A percentile compares a stretch with the other conserved stretches of the same genome.
These are phyloP conservation scores for Huiozyma sinensis DNA, from an alignment of 805 yeast species.

Conservation along the genomic window DNA sequence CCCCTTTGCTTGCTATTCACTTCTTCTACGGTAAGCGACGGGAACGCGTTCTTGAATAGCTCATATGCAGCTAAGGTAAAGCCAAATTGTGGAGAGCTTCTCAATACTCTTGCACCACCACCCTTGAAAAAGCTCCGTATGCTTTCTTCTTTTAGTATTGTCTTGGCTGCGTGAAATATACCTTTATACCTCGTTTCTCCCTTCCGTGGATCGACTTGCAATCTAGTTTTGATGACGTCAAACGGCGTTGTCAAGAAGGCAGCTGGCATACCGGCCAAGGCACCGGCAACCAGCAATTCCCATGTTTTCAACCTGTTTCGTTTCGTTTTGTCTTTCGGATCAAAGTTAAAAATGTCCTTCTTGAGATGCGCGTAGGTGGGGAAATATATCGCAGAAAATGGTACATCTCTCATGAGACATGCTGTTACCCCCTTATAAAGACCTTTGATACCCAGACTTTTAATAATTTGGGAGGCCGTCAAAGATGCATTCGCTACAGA, in stretches of 20 bases:
- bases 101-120: constrained; percentile 84
- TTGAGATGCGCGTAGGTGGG: constrained; percentile 94
- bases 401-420: constrained; percentile 88
- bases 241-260: constrained; percentile 95
- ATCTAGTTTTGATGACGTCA: constrained; percentile 91
- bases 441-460: constrained; percentile 72
- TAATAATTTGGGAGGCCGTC: constrained; percentile 51
- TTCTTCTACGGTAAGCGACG: constrained; percentile 4
- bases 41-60: constrained; percentile 46
- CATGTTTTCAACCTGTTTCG: constrained; percentile 57
- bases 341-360: constrained; percentile 68
- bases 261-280: constrained; percentile 95
- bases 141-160: constrained; percentile 76
- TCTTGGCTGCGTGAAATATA: constrained; percentile 62
- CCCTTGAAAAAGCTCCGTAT: constrained; percentile 86
- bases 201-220: constrained; percentile 70
- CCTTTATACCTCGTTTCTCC: constrained; percentile 74
- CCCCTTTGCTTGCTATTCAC: neutral
- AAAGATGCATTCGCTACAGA: constrained; percentile 29
- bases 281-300: constrained; percentile 83
- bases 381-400: constrained; percentile 93
- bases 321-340: constrained; percentile 54
- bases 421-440: constrained; percentile 87
- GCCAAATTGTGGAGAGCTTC: constrained; percentile 97
- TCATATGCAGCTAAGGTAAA: constrained; percentile 97